Conservation (phyloP, 495 filamentous ascomycete genomes). For the Xylaria flabelliformis region DNA sequence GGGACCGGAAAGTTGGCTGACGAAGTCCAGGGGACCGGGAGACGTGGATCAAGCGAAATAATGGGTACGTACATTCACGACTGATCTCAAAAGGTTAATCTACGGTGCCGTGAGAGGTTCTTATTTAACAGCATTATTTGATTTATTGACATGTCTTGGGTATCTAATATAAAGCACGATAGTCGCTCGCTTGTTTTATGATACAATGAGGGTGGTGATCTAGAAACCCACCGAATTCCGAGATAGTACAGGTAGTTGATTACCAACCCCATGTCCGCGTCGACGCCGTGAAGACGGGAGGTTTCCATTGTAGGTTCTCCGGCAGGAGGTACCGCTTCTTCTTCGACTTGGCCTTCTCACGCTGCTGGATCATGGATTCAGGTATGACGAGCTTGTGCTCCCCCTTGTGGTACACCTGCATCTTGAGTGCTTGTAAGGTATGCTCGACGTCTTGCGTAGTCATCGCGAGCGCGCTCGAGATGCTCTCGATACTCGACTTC, state of each 20-base stretch:
- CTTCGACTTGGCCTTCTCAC: conserved; percentile 74
- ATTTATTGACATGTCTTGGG: not conserved
- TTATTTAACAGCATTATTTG: not conserved
- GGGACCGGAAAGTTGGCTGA: conserved; percentile 15
- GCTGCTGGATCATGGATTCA: conserved; percentile 69
- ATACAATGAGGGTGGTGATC: conserved; percentile 8
- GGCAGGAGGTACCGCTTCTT: conserved; percentile 76
- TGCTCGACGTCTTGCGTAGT: conserved; percentile 94
- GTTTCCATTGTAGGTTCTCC: conserved; percentile 87
- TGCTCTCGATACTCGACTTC: conserved; percentile 78
- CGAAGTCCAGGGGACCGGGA: not conserved
- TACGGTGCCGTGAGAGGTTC: not conserved
- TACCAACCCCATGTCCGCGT: conserved; percentile 97
- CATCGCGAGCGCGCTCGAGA: conserved; percentile 84
- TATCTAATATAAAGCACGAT: conserved; percentile 24
- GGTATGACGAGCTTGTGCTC: conserved; percentile 91
- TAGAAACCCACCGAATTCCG: not conserved
- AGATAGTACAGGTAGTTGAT: not conserved
- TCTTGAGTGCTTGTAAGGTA: conserved; percentile 88
- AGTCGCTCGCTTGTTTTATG: not conserved
- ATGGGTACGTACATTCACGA: not conserved
- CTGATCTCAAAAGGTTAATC: not conserved
- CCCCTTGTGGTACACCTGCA: conserved; percentile 92
- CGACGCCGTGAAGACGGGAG: conserved; percentile 89
- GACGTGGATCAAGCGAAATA: conserved; percentile 24